Evolutionary conservation across 1,284 basidiomycete genomes (phyloP).

Genomic region (Spongispora temasekensis): DNA sequence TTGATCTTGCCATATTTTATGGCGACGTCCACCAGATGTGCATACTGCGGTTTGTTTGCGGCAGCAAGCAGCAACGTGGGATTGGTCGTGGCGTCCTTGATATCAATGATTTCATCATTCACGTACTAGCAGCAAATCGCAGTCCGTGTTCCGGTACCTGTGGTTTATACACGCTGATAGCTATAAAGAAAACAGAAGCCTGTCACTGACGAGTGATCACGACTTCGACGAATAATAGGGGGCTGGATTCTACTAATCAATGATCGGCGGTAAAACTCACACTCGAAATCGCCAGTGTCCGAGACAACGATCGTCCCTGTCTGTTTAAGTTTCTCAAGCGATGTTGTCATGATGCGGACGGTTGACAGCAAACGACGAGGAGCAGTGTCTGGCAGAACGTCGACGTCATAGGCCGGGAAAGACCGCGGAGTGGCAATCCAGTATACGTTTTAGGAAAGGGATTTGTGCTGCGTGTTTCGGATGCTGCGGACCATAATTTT

Average conservation of each 20-base stretch:
- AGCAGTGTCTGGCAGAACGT: too few species aligned
- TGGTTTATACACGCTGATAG: not conserved
- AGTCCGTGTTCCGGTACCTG: too few species aligned
- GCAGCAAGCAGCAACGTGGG: constrained; percentile 91
- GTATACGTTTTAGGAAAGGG: too few species aligned
- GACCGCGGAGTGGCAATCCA: too few species aligned
- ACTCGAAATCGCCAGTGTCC: constrained; percentile 1
- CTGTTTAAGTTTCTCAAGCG: not conserved
- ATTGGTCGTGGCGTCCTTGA: constrained; percentile 89
- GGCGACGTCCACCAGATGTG: constrained; percentile 81
- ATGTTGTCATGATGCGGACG: not conserved
- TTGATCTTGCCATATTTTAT: constrained; percentile 82
- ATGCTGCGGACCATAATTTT: too few species aligned
- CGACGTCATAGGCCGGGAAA: too few species aligned
- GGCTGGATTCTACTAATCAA: not conserved
- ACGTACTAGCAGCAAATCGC: too few species aligned
- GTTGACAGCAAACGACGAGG: not conserved
- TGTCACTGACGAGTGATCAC: not conserved
- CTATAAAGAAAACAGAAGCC: not conserved
- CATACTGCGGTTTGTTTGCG: constrained; percentile 85
- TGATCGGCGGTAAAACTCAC: not conserved
- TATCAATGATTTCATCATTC: too few species aligned
- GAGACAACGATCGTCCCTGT: not conserved
- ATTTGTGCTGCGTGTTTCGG: too few species aligned
- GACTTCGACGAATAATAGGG: not conserved